These are phyloP conservation scores for Backusella morwellensis DNA, from an alignment of 192 early-diverging fungal genomes.

Conservation along the genomic window DNA sequence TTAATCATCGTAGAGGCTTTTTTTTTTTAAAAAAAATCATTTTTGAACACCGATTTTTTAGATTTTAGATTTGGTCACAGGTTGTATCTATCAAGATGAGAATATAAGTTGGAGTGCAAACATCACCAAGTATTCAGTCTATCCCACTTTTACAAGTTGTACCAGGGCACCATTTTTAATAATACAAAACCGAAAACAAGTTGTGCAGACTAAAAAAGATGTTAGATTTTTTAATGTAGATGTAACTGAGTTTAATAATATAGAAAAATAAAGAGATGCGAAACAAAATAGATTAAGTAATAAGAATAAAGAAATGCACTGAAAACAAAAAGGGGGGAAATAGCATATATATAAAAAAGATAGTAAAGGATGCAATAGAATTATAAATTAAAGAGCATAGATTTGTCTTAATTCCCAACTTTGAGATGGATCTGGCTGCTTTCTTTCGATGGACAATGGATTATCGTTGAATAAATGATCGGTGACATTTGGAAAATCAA, in stretches of 20 bases:
- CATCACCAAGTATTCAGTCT: no score
- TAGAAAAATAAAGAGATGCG: background rate
- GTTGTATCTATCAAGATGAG: no score
- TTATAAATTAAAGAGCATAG: constrained; percentile 8
- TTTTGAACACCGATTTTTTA: no score
- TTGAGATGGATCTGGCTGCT: background rate
- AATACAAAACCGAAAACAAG: no score
- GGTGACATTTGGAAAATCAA: background rate
- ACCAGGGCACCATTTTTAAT: no score
- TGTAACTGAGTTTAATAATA: no score
- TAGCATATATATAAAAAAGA: background rate
- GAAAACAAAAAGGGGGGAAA: background rate
- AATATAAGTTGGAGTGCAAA: no score
- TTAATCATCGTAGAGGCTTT: background rate
- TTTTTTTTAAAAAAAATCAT: background rate
- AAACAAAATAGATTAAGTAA: background rate
- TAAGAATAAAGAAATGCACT: background rate
- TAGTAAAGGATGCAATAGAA: background rate
- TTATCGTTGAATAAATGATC: background rate
- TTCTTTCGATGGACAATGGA: background rate
- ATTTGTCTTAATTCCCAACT: constrained; percentile 2
- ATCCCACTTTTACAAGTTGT: no score
- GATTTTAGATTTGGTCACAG: no score
- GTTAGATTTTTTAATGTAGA: no score
- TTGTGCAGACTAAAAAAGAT: no score